Base-by-base conservation (phyloP, 169 alveolate genomes). In the Ichthyophthirius multifiliis region DNA sequence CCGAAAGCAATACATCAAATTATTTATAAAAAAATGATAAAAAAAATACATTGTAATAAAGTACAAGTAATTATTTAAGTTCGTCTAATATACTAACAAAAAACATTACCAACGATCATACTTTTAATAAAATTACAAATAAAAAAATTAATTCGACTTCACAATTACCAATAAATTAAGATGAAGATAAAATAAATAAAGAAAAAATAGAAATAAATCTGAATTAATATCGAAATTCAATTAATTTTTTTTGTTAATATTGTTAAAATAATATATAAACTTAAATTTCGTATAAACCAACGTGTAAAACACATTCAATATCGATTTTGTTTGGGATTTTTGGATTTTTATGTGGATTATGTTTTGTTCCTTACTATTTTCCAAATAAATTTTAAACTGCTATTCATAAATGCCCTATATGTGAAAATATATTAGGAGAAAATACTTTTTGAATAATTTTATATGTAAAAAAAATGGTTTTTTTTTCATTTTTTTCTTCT, bases 311-410 rank as follows among this genome's bases (percentile, higher is more conserved):
- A 27, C 71, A 55, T 55, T 55, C 31, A 55, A 39, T 55, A 10
- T 16, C 32, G 13, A 23, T 55, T 1, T 34, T 34, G 4, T 23
- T 55, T 2, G 71, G 71, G 5, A 6, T 55, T 1, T 20, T 55
- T 55, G 71, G 71, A 20, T 55, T 55, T 27, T 13, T 55, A 55
- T 55, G 71, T 55, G 71, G 71, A 13, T 16, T 55, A 27, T 55
- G 71, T 27, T 27, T 55, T 6, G 18, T 55, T 23, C 71, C 71
- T 3, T 55, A 55, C 31, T 55, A 55, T 55, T 55, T 55, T 18
- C 31, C 23, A 55, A 39, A 55, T 2, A 55, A 55, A 55, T 55
- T 55, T 27, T 55, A 55, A 27, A 55, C 71, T 10, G 71, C 71
- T 27, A 55, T 55, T 0, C 71, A 55, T 55, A 27, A 4, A 13